Conservation (phyloP, 2,329 filamentous ascomycete species). For the Monilinia fructigena region DNA sequence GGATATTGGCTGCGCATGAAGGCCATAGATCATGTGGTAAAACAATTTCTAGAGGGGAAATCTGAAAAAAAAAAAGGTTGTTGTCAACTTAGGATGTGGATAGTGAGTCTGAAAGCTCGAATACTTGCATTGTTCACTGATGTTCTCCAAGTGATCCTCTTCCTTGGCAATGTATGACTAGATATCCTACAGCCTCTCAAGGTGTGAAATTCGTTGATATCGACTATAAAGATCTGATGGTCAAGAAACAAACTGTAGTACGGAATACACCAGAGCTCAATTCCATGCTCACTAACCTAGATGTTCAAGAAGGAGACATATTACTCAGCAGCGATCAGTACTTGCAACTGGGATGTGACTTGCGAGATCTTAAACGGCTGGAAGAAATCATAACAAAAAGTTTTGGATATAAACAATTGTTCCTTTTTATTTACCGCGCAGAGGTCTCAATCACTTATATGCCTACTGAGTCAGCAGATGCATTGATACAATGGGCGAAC, state of each 20-base stretch:
- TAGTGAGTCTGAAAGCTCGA: conserved; percentile 60
- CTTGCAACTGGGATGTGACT: conserved; percentile 76
- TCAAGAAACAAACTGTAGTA: conserved; percentile 69
- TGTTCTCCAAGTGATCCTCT: conserved; percentile 68
- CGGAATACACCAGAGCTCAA: conserved; percentile 60
- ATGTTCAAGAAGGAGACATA: conserved; percentile 47
- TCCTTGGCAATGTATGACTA: conserved; percentile 76
- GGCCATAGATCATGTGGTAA: conserved; percentile 73
- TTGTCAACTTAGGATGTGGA: conserved; percentile 86
- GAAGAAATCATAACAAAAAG: conserved; percentile 55
- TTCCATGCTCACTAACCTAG: conserved; percentile 49
- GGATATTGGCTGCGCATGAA: conserved; percentile 59
- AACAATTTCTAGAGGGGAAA: conserved; percentile 64
- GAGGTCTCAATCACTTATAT: conserved; percentile 94
- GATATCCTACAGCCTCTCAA: conserved; percentile 58
- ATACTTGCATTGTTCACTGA: conserved; percentile 15
- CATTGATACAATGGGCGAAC: conserved; percentile 75
- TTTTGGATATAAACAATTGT: conserved; percentile 57
- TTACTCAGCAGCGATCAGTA: conserved; percentile 69
- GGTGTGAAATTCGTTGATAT: conserved; percentile 75
- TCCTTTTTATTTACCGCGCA: conserved; percentile 75
- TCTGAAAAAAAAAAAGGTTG: conserved; percentile 60
- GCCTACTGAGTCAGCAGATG: conserved; percentile 70
- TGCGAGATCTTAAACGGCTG: conserved; percentile 65
- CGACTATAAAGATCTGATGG: conserved; percentile 79